Evolutionary conservation across 2,329 filamentous ascomycete genomes (phyloP).

Genomic region (Phialocephala subalpina): DNA sequence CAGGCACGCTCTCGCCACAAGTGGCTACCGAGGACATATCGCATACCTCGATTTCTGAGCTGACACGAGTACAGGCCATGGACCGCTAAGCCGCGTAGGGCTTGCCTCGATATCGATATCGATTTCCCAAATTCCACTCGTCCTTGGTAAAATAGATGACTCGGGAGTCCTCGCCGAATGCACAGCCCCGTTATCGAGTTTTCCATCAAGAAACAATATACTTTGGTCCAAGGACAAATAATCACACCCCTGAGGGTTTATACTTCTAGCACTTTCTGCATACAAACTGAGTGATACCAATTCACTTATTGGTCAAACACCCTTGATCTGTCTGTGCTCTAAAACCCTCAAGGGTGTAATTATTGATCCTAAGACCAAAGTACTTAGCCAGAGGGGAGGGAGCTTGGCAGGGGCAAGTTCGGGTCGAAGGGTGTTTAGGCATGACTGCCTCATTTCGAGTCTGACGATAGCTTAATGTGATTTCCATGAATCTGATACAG

Average conservation of each 20-base stretch:
- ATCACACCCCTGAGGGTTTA: too few relatives aligned
- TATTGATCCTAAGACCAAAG: too few relatives aligned
- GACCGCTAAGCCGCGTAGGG: not conserved
- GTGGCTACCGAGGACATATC: not conserved
- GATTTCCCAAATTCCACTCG: not conserved
- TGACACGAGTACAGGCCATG: not conserved
- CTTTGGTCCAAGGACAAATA: too few relatives aligned
- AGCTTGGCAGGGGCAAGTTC: not conserved
- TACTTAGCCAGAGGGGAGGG: too few relatives aligned
- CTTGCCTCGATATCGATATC: not conserved
- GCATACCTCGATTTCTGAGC: not conserved
- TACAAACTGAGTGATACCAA: too few relatives aligned
- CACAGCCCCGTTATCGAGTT: not conserved
- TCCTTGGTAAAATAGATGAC: not conserved
- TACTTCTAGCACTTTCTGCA: too few relatives aligned
- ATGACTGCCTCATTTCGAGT: conserved; percentile 1
- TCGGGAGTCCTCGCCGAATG: not conserved
- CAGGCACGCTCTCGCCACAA: not conserved
- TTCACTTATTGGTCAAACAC: too few relatives aligned
- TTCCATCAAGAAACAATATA: not conserved
- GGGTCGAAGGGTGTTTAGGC: conserved; percentile 4
- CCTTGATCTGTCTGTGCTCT: too few relatives aligned
- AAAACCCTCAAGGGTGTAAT: too few relatives aligned
- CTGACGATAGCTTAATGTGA: not conserved
- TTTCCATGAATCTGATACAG: not conserved